phyloP scores from a whole-genome alignment of 371 early-diverging fungal species.

The Hamiltosporidium tvaerminnensis region DNA sequence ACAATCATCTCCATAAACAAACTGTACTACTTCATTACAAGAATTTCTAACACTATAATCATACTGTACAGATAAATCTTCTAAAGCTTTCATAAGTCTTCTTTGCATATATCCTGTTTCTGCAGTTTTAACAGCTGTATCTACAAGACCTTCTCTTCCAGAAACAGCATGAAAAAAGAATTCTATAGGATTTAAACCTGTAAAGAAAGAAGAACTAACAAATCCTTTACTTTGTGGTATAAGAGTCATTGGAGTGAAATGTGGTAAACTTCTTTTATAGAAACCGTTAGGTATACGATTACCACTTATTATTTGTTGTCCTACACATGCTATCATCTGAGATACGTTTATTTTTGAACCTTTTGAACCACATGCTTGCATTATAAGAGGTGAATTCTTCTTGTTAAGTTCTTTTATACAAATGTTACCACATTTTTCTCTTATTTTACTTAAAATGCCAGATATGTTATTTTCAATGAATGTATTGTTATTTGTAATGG shows the following conservation, averaged over 20 bases:
- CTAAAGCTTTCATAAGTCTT: conserved; percentile 72
- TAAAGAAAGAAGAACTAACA: conserved; percentile 83
- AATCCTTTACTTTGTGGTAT: conserved; percentile 85
- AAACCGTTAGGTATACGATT: conserved; percentile 88
- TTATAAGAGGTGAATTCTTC: conserved; percentile 85
- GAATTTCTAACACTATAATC: conserved; percentile 48
- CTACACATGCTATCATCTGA: conserved; percentile 98
- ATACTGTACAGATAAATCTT: conserved; percentile 41
- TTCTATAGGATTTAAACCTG: conserved; percentile 79
- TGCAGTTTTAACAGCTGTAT: conserved; percentile 95
- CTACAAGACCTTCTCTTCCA: conserved; percentile 97
- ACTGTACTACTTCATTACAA: conserved; percentile 19
- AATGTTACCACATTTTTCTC: conserved; percentile 80
- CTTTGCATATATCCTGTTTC: conserved; percentile 98
- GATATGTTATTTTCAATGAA: conserved; percentile 59
- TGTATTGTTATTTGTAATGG: conserved; percentile 14
- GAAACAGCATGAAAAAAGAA: conserved; percentile 96
- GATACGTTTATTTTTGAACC: conserved; percentile 91
- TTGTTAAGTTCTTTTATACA: conserved; percentile 76
- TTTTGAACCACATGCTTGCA: conserved; percentile 90
- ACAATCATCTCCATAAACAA: no score
- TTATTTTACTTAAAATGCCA: conserved; percentile 68
- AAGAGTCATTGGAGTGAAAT: conserved; percentile 71
- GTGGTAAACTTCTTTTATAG: conserved; percentile 81
- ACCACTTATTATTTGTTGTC: conserved; percentile 93